Percentiles rank a stretch among this genome's conserved stretches.
phyloP scores from a whole-genome alignment of 2,329 filamentous ascomycete species.

The Cordyceps pruinosa region DNA sequence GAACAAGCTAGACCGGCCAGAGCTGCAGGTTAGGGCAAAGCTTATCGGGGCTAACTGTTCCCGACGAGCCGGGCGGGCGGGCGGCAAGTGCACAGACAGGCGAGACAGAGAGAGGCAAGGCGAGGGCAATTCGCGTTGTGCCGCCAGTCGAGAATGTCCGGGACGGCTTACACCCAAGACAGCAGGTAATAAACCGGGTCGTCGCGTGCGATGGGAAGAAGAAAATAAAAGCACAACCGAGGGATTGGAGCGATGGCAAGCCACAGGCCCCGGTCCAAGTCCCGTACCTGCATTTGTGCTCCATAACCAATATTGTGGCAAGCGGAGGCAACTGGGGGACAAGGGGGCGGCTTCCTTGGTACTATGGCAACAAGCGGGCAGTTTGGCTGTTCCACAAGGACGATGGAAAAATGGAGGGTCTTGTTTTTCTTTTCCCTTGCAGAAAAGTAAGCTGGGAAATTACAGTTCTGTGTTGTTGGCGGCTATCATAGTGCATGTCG shows the following conservation, averaged over 20 bases:
- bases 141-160: no score
- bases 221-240: neutral
- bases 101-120: neutral
- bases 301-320: conserved; percentile 2
- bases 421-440: neutral
- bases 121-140: no score
- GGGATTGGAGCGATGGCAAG: neutral
- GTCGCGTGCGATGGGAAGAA: neutral
- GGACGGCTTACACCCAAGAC: no score
- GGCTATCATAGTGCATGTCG: neutral
- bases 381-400: neutral
- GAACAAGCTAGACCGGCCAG: no score
- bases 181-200: neutral
- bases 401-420: conserved; percentile 4
- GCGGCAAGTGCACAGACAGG: conserved; percentile 4
- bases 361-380: conserved; percentile 3
- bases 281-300: conserved; percentile 7
- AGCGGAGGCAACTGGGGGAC: neutral
- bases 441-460: conserved; percentile 5
- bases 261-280: neutral
- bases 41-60: conserved; percentile 1
- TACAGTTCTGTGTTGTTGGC: neutral
- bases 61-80: neutral
- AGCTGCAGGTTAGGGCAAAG: neutral
- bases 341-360: neutral